Evolutionary conservation across 352 stramenopile species (phyloP).

Genomic region (Phytophthora podocarpi): DNA sequence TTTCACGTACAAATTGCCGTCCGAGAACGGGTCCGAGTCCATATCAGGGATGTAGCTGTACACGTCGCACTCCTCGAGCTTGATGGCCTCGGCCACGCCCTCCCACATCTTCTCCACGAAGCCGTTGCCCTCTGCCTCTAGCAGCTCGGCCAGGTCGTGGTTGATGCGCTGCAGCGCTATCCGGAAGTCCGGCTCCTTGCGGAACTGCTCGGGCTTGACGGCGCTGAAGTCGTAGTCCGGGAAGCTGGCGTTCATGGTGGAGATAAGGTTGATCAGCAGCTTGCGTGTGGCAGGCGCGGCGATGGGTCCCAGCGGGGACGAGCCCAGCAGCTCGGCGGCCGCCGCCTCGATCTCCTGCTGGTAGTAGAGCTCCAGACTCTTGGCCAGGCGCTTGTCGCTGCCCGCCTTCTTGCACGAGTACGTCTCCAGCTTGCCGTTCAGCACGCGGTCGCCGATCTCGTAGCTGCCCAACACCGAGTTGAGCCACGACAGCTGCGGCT

Average conservation of each 20-base stretch:
- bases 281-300: slow-evolving; percentile 81
- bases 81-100: slow-evolving; percentile 81
- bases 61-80: slow-evolving; percentile 90
- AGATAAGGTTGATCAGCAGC: slow-evolving; percentile 93
- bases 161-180: slow-evolving; percentile 90
- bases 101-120: slow-evolving; percentile 99
- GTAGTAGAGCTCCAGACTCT: slow-evolving; percentile 89
- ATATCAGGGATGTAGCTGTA: slow-evolving; percentile 95
- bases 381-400: slow-evolving; percentile 92
- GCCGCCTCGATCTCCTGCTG: slow-evolving; percentile 72
- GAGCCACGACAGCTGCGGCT: slow-evolving; percentile 89
- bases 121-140: slow-evolving; percentile 98
- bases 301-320: slow-evolving; percentile 82
- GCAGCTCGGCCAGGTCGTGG: slow-evolving; percentile 83
- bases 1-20: slow-evolving; percentile 81
- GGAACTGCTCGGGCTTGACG: slow-evolving; percentile 90
- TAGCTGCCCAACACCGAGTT: slow-evolving; percentile 90
- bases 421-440: slow-evolving; percentile 89
- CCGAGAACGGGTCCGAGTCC: slow-evolving; percentile 93
- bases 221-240: slow-evolving; percentile 94
- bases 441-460: slow-evolving; percentile 86
- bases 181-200: slow-evolving; percentile 85
- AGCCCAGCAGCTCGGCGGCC: slow-evolving; percentile 57
- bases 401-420: slow-evolving; percentile 94
- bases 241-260: slow-evolving; percentile 94